Conservation (phyloP, 148 eudicot species). For the Talinum fruticosum region DNA sequence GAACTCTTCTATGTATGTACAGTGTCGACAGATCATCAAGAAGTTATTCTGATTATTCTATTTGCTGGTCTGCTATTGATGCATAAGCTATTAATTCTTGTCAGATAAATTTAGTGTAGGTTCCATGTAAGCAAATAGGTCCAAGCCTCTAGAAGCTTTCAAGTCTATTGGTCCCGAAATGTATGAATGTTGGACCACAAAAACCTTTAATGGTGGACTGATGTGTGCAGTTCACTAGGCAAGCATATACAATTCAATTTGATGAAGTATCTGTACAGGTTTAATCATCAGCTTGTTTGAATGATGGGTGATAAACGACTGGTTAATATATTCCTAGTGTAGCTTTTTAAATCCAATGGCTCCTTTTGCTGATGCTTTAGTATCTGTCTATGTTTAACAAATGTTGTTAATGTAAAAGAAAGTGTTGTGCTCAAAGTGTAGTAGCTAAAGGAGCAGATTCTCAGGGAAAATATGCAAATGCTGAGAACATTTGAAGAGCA, state of each 20-base stretch:
- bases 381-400: not conserved
- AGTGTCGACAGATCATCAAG: not conserved
- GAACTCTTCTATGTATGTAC: no score
- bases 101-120: not conserved
- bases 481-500: slow-evolving; percentile 7
- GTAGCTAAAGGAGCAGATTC: not conserved
- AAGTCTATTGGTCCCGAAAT: not conserved
- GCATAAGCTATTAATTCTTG: not conserved
- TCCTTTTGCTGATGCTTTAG: not conserved
- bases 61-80: not conserved
- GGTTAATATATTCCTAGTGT: not conserved
- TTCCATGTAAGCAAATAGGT: not conserved
- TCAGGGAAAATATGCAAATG: not conserved
- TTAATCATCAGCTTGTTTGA: no score
- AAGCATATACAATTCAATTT: not conserved
- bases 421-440: not conserved
- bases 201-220: not conserved
- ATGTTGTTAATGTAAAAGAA: not conserved
- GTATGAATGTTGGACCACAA: slow-evolving; percentile 8
- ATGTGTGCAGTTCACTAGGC: not conserved
- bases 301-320: not conserved
- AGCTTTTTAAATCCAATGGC: slow-evolving; percentile 9
- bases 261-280: not conserved
- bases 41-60: not conserved
- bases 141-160: slow-evolving; percentile 5